Evolutionary conservation across 495 filamentous ascomycete genomes (phyloP).

Genomic region (Podospora didyma): DNA sequence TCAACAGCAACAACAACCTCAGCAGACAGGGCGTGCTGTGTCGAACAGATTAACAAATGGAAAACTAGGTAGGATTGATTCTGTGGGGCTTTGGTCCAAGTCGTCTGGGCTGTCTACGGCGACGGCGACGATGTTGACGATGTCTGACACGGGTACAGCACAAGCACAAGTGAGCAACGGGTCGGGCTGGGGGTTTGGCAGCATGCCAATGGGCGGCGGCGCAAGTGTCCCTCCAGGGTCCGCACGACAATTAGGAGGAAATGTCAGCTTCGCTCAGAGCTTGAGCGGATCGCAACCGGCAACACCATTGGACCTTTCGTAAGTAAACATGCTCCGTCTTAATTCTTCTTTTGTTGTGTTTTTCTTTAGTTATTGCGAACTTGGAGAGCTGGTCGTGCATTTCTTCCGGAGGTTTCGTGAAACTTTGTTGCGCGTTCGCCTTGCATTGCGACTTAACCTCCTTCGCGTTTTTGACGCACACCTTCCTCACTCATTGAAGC

Average conservation of each 20-base stretch:
- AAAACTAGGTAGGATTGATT: conserved; percentile 63
- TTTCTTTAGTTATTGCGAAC: neutral
- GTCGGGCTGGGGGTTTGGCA: conserved; percentile 70
- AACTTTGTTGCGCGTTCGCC: too few relatives aligned
- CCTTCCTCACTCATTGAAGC: too few relatives aligned
- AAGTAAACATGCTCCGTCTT: conserved; percentile 46
- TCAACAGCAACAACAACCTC: conserved; percentile 58
- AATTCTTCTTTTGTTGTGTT: neutral
- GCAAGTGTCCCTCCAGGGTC: conserved; percentile 48
- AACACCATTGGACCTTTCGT: conserved; percentile 76
- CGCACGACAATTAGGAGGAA: conserved; percentile 55
- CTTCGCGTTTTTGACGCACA: too few relatives aligned
- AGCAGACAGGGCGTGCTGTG: conserved; percentile 57
- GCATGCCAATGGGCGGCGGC: conserved; percentile 65
- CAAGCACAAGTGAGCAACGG: conserved; percentile 55
- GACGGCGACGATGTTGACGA: conserved; percentile 1
- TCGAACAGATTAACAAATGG: conserved; percentile 72
- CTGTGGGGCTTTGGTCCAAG: neutral
- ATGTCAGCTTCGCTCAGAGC: conserved; percentile 77
- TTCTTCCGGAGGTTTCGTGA: too few relatives aligned
- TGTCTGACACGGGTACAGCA: conserved; percentile 26
- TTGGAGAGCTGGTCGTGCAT: too few relatives aligned
- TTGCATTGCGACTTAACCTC: too few relatives aligned
- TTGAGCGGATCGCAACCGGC: conserved; percentile 71
- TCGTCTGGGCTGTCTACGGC: neutral